Evolutionary conservation across 352 stramenopile genomes (phyloP).

Genomic region (Phytopythium aichiense): DNA sequence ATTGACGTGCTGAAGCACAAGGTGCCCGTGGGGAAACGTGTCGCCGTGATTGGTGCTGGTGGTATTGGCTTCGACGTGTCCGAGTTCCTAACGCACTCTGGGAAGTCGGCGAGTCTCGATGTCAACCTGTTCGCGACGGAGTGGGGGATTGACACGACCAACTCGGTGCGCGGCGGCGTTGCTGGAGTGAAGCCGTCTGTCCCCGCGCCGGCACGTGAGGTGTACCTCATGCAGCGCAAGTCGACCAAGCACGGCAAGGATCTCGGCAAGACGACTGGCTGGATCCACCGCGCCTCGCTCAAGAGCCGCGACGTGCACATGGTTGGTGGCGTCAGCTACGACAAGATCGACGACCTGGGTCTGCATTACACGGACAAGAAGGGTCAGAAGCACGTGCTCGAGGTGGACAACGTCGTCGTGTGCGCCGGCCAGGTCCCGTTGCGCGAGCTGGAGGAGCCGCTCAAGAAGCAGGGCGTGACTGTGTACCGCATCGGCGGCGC

Average conservation of each 20-base stretch:
- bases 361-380: conserved; percentile 93
- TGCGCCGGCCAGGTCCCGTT: conserved; percentile 94
- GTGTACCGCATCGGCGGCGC: conserved; percentile 96
- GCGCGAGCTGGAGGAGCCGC: conserved; percentile 80
- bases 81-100: conserved; percentile 91
- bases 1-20: conserved; percentile 94
- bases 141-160: conserved; percentile 92
- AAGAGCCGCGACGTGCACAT: conserved; percentile 92
- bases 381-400: conserved; percentile 76
- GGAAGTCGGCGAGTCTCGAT: conserved; percentile 59
- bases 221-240: conserved; percentile 96
- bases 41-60: conserved; percentile 95
- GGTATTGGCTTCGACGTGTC: conserved; percentile 98
- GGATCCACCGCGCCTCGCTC: conserved; percentile 94
- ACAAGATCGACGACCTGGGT: conserved; percentile 93
- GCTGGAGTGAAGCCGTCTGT: conserved; percentile 40
- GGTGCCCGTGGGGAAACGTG: conserved; percentile 84
- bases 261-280: conserved; percentile 95
- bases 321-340: conserved; percentile 91
- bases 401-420: conserved; percentile 95
- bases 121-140: conserved; percentile 89
- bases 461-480: conserved; percentile 64
- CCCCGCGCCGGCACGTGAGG: conserved; percentile 56
- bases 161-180: conserved; percentile 83
- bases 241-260: conserved; percentile 89